Evolutionary conservation across 345 rosid species (phyloP), one percentile per base, ranked within the genome.

Genomic region (Angophora floribunda): DNA sequence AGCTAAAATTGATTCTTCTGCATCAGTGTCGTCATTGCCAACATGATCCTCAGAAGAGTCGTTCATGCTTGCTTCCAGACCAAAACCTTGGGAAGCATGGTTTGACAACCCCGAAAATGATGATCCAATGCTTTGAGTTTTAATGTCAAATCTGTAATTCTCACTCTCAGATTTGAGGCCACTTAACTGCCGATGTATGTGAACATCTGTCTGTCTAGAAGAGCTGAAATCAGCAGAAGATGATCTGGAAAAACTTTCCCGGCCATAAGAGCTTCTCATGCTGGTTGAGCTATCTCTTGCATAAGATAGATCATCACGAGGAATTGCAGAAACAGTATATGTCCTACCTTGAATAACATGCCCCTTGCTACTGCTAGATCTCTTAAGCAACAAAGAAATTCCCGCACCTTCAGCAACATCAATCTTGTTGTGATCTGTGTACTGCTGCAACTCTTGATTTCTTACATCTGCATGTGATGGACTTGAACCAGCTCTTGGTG

Each of bases 331-430:
- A 61, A 94, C 95, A 88, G 91, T 91, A 79, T 93, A 95, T 88
- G 93, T 95, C 91, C 96, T 95, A 85, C 97, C 94, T 89, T 91
- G 95, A 91, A 92, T 80, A 88, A 94, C 91, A 91, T 93, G 95
- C 87, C 97, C 96, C 91, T 95, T 96, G 92, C 89, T 92, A 92
- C 98, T 96, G 91, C 93, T 93, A 59, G 99, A 96, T 94, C 98
- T 93, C 91, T 93, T 95, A 85, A 98, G 93, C 92, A 96, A 92
- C 89, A 97, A 89, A 88, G 98, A 93, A 89, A 95, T 91, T 59
- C 94, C 95, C 15, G 95, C 93, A 90, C 92, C 94, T 90, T 92
- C 98, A 32, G 90, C 93, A 91, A 88, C 89, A 86, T 92, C 93
- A 84, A 75, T 67, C 89, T 90, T 90, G 51, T 52, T 84, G 91